Conservation (phyloP, 495 filamentous ascomycete species). For the Aspergillus carlsbadensis region DNA sequence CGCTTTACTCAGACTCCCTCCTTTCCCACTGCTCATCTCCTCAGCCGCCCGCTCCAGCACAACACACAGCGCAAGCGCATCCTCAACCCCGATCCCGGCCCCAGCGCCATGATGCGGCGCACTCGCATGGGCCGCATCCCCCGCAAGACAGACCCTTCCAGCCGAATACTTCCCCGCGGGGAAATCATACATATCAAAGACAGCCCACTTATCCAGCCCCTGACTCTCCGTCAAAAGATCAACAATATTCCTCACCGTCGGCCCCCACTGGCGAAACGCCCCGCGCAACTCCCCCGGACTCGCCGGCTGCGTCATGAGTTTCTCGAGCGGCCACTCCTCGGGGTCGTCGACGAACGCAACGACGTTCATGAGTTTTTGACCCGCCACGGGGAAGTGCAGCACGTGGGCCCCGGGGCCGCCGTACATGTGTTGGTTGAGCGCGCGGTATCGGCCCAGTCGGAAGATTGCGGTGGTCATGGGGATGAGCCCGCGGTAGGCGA, state of each 20-base stretch:
- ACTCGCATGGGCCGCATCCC: constrained; percentile 47
- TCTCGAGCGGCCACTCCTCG: constrained; percentile 32
- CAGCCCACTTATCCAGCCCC: constrained; percentile 51
- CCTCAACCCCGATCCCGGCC: constrained; percentile 55
- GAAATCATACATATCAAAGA: constrained; percentile 51
- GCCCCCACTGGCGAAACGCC: constrained; percentile 39
- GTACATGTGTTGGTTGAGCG: constrained; percentile 42
- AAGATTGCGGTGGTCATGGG: constrained; percentile 43
- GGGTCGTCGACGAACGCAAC: constrained; percentile 44
- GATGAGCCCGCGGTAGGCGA: constrained; percentile 53
- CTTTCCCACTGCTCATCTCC: neutral
- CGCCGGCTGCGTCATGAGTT: constrained; percentile 21
- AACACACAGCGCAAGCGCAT: constrained; percentile 42
- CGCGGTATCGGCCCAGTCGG: constrained; percentile 41
- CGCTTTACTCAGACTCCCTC: neutral
- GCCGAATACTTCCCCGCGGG: constrained; percentile 39
- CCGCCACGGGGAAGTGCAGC: constrained; percentile 44
- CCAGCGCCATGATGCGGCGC: constrained; percentile 53
- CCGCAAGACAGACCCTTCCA: constrained; percentile 46
- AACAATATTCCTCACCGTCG: constrained; percentile 34
- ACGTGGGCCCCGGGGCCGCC: constrained; percentile 44
- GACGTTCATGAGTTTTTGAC: constrained; percentile 42
- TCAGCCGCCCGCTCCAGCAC: constrained; percentile 25
- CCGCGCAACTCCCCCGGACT: constrained; percentile 25
- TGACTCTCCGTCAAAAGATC: constrained; percentile 36